Evolutionary conservation across 306 rosid genomes (phyloP).

Genomic region (Fragaria ananassa): DNA sequence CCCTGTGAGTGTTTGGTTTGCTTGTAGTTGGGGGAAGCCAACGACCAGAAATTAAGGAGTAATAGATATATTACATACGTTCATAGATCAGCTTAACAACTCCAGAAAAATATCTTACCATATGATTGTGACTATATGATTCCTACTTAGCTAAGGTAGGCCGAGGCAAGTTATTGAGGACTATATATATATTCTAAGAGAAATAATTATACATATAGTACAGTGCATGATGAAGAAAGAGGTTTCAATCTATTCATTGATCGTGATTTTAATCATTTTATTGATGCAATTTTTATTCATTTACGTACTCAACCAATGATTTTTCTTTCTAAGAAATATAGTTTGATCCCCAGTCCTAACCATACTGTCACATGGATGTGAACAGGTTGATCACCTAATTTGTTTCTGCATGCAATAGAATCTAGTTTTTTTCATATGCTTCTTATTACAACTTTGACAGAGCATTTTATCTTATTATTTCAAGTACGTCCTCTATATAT

Average conservation of each 20-base stretch:
- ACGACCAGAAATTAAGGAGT: neutral
- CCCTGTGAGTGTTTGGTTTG: constrained; percentile 2
- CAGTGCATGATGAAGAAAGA: too few species aligned
- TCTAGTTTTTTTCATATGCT: neutral
- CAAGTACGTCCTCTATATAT: neutral
- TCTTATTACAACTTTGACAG: neutral
- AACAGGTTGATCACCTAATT: neutral
- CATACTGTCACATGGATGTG: too few species aligned
- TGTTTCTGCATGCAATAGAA: neutral
- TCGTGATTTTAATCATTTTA: too few species aligned
- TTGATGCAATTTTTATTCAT: too few species aligned
- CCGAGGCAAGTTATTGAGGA: neutral
- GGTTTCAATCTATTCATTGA: too few species aligned
- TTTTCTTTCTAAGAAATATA: too few species aligned
- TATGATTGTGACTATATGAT: too few species aligned
- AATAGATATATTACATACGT: neutral
- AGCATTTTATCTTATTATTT: neutral
- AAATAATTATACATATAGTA: too few species aligned
- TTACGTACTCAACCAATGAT: neutral
- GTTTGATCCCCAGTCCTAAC: too few species aligned
- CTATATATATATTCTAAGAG: too few species aligned
- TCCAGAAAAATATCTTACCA: neutral
- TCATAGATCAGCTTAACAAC: neutral
- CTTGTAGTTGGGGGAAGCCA: constrained; percentile 5
- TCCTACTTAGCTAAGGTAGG: neutral